These are phyloP conservation scores for apple (Malus domestica) DNA, from an alignment of 306 rosid species.

Conservation along the genomic window DNA sequence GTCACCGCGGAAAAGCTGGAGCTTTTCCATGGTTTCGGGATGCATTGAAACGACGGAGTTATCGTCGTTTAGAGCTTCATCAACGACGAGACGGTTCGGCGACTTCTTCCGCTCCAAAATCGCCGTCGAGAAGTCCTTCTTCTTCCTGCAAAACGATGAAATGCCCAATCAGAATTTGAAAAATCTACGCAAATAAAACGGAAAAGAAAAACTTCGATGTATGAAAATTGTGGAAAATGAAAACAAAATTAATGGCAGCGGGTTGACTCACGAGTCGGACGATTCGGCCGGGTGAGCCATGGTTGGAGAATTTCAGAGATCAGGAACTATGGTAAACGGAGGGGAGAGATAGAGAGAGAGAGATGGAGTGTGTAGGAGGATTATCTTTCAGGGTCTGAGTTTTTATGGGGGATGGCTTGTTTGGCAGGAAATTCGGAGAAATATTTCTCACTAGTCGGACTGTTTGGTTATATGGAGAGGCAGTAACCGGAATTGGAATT, in stretches of 20 bases:
- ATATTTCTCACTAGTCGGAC: not conserved
- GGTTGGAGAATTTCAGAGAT: not conserved
- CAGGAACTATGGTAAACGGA: not conserved
- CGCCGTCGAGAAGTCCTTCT: constrained; percentile 52
- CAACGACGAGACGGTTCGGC: constrained; percentile 43
- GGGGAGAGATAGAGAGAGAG: not conserved
- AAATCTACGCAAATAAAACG: not conserved
- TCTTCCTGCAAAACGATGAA: constrained; percentile 21
- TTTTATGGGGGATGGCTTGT: not conserved
- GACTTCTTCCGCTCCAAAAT: constrained; percentile 55
- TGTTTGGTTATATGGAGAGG: not conserved
- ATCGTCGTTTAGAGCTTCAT: constrained; percentile 47
- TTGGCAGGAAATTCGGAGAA: not conserved
- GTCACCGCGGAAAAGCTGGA: constrained; percentile 48
- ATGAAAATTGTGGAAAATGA: not conserved
- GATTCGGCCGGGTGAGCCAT: constrained; percentile 48
- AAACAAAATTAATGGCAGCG: not conserved
- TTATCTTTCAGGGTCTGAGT: not conserved
- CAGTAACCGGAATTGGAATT: not conserved
- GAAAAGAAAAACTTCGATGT: not conserved
- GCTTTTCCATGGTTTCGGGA: constrained; percentile 43
- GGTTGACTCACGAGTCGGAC: constrained; percentile 43
- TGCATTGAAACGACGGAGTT: constrained; percentile 49
- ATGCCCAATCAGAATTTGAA: not conserved
- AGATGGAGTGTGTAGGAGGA: not conserved